Evolutionary conservation across 2,329 filamentous ascomycete species (phyloP).

Genomic region (Gnomoniopsis sp.): DNA sequence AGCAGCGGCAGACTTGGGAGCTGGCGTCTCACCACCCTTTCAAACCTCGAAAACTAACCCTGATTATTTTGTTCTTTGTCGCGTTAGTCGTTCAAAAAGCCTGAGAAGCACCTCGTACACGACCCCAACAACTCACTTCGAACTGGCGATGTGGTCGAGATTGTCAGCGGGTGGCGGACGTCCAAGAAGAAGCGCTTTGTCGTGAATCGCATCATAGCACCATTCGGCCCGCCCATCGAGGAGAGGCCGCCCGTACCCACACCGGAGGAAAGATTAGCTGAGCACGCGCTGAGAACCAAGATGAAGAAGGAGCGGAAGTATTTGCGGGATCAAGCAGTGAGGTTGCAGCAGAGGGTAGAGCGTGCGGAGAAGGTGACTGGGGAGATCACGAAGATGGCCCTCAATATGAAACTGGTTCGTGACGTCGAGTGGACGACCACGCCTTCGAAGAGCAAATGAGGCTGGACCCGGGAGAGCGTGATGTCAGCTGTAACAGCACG

Average conservation of each 20-base stretch:
- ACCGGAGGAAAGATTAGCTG: slow-evolving; percentile 56
- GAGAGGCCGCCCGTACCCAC: slow-evolving; percentile 64
- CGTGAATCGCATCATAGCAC: slow-evolving; percentile 71
- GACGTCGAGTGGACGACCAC: slow-evolving; percentile 2
- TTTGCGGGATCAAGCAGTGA: slow-evolving; percentile 25
- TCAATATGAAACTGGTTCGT: slow-evolving; percentile 22
- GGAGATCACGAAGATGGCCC: slow-evolving; percentile 19
- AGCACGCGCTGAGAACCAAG: slow-evolving; percentile 48
- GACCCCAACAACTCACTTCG: slow-evolving; percentile 73
- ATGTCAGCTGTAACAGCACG: too few species aligned
- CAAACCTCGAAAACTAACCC: not conserved
- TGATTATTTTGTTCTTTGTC: not conserved
- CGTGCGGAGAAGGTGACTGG: slow-evolving; percentile 23
- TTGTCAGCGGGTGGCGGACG: slow-evolving; percentile 62
- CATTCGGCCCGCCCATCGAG: slow-evolving; percentile 59
- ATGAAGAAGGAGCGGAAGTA: slow-evolving; percentile 53
- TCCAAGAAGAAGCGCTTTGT: slow-evolving; percentile 69
- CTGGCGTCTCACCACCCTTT: not conserved
- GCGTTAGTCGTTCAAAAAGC: slow-evolving; percentile 60
- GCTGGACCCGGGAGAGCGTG: not conserved
- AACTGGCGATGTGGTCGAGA: slow-evolving; percentile 71
- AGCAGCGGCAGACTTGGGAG: too few species aligned
- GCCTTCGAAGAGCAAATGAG: not conserved
- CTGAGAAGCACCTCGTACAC: slow-evolving; percentile 68
- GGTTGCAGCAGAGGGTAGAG: slow-evolving; percentile 22